Conservation (phyloP, 495 filamentous ascomycete species). For the Physcia stellaris region DNA sequence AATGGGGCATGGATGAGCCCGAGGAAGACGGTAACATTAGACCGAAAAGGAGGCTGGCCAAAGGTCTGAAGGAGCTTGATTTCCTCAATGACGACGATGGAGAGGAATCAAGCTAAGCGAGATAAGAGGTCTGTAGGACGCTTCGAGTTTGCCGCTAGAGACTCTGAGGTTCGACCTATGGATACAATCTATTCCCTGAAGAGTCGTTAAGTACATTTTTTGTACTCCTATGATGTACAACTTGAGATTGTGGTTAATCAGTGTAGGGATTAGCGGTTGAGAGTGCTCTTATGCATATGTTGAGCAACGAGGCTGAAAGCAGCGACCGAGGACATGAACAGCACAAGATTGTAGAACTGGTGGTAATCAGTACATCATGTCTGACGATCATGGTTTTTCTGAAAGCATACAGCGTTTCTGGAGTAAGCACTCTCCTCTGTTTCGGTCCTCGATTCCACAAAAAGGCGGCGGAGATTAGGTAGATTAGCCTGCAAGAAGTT, state of each 20-base stretch:
- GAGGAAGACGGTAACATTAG: constrained; percentile 24
- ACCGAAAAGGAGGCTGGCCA: constrained; percentile 27
- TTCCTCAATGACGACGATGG: constrained; percentile 39
- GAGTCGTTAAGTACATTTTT: neutral
- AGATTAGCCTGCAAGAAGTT: constrained; percentile 52
- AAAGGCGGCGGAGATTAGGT: constrained; percentile 87
- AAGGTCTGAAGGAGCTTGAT: constrained; percentile 35
- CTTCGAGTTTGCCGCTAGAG: no score
- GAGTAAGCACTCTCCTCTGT: constrained; percentile 92
- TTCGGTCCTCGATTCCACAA: constrained; percentile 88
- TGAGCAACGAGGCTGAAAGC: constrained; percentile 88
- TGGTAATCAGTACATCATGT: neutral
- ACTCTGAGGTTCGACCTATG: no score
- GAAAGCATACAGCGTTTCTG: constrained; percentile 62
- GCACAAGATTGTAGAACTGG: constrained; percentile 95
- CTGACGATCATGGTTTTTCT: neutral
- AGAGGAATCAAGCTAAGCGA: no score
- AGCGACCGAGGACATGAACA: constrained; percentile 90
- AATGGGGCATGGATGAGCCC: constrained; percentile 51
- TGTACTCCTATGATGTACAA: no score
- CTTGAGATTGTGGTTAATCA: no score
- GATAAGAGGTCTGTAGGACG: no score
- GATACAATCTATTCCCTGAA: no score
- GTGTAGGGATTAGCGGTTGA: no score
- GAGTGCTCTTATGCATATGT: constrained; percentile 34